Evolutionary conservation across 306 rosid species (phyloP).

Genomic region (Echinosophora koreensis): DNA sequence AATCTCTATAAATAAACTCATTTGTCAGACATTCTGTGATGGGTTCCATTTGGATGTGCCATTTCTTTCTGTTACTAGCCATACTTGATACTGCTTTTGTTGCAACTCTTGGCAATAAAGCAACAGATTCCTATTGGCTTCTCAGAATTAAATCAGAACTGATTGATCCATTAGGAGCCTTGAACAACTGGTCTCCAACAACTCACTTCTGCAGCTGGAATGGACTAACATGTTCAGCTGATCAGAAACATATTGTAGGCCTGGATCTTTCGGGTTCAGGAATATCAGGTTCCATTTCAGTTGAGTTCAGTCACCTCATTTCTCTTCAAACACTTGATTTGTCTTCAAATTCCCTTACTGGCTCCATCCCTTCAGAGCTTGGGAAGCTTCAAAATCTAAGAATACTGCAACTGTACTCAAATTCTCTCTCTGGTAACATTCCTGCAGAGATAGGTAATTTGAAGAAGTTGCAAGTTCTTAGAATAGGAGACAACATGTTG

Average conservation of each 20-base stretch:
- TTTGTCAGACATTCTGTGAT: constrained; percentile 44
- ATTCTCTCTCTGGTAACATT: constrained; percentile 77
- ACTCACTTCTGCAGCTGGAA: constrained; percentile 72
- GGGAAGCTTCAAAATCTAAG: constrained; percentile 70
- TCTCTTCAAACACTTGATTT: constrained; percentile 81
- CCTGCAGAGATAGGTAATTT: constrained; percentile 82
- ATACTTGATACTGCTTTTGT: constrained; percentile 50
- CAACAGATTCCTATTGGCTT: constrained; percentile 67
- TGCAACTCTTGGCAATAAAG: constrained; percentile 53
- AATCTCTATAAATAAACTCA: constrained; percentile 48
- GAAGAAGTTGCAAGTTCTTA: constrained; percentile 80
- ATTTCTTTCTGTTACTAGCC: constrained; percentile 55
- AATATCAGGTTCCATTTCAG: constrained; percentile 74
- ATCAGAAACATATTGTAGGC: constrained; percentile 58
- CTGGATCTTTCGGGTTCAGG: constrained; percentile 78
- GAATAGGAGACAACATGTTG: constrained; percentile 81
- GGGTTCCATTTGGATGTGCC: constrained; percentile 59
- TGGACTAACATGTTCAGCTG: constrained; percentile 74
- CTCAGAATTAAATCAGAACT: constrained; percentile 77
- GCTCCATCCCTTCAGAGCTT: constrained; percentile 75
- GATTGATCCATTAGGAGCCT: constrained; percentile 65
- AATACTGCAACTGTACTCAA: constrained; percentile 67
- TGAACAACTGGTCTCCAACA: constrained; percentile 76
- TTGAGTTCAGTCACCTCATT: constrained; percentile 59
- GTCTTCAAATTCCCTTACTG: constrained; percentile 76